These are phyloP conservation scores for Backusella circina DNA, from an alignment of 192 early-diverging fungal genomes.

Conservation along the genomic window DNA sequence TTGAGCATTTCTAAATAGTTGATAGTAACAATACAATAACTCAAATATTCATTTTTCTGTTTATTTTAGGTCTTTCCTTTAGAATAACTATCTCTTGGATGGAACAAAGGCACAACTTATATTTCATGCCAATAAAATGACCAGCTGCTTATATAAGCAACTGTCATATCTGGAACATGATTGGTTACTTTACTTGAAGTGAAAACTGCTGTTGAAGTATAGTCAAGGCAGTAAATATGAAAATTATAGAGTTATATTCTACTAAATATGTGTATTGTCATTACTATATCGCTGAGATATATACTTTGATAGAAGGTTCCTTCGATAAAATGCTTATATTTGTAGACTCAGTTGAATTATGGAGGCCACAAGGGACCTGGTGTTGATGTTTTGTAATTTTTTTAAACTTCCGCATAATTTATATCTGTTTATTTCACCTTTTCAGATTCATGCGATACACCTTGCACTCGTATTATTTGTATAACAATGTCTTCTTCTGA, in stretches of 20 bases:
- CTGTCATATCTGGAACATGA: not conserved
- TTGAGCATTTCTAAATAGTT: not conserved
- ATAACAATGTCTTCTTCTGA: constrained; percentile 11
- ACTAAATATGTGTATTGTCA: not conserved
- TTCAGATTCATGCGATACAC: constrained; percentile 1
- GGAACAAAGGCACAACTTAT: too few species aligned
- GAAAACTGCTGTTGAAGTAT: not conserved
- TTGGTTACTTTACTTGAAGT: not conserved
- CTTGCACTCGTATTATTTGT: not conserved
- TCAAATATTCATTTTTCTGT: too few species aligned
- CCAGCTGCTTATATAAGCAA: too few species aligned
- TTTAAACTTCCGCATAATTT: not conserved
- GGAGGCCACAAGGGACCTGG: not conserved
- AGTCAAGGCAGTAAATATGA: not conserved
- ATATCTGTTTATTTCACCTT: not conserved
- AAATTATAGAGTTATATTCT: not conserved
- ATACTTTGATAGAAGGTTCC: not conserved
- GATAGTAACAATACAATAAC: too few species aligned
- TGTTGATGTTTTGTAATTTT: not conserved
- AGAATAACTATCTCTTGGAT: too few species aligned
- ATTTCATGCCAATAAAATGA: too few species aligned
- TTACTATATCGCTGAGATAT: not conserved
- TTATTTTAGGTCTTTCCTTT: too few species aligned
- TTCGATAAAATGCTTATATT: not conserved
- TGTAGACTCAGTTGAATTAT: not conserved